These are phyloP conservation scores for Eutrema salsugineum DNA, from an alignment of 441 rosid genomes.

Conservation along the genomic window DNA sequence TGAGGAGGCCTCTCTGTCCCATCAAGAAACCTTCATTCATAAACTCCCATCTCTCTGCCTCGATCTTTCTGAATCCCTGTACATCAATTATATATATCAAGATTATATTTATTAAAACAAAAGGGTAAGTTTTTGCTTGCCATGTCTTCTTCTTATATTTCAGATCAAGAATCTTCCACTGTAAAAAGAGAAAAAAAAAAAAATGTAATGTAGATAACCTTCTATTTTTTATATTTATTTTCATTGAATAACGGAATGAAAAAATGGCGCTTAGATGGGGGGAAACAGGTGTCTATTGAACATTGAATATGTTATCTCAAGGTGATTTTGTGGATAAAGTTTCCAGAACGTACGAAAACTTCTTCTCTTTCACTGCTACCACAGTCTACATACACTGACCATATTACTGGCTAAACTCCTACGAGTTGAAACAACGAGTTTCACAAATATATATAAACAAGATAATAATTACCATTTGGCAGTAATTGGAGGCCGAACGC, in stretches of 20 bases:
- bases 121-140: neutral
- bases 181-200: neutral
- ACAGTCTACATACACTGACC: too few relatives aligned
- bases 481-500: constrained; percentile 7
- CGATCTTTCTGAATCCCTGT: constrained; percentile 87
- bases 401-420: too few relatives aligned
- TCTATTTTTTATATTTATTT: neutral
- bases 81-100: neutral
- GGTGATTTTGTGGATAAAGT: constrained; percentile 2
- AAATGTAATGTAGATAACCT: neutral
- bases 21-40: constrained; percentile 75
- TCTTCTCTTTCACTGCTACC: neutral
- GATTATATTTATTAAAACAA: neutral
- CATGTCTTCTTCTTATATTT: neutral
- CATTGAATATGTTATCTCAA: neutral
- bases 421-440: neutral
- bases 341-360: neutral
- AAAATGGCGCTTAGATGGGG: neutral
- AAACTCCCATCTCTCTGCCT: constrained; percentile 86
- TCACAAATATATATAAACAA: neutral
- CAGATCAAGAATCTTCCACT: neutral
- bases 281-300: neutral
- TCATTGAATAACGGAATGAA: neutral
- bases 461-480: neutral
- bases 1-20: constrained; percentile 68